phyloP scores from a whole-genome alignment of 306 rosid species.

The Bauhinia variegata region DNA sequence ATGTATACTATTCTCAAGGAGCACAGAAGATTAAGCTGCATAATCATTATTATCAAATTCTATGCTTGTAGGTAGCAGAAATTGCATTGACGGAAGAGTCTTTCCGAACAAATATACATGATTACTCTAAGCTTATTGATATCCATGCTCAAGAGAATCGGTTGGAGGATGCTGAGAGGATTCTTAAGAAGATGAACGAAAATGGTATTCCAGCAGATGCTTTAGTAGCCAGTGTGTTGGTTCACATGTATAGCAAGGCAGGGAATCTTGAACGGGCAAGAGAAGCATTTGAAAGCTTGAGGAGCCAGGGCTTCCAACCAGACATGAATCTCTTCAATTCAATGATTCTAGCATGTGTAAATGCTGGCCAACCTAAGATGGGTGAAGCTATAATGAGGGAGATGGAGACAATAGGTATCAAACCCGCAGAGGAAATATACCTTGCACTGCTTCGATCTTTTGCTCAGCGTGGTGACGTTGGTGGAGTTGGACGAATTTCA shows the following conservation, averaged over 20 bases:
- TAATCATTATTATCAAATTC: conserved; percentile 31
- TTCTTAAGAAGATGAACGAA: conserved; percentile 72
- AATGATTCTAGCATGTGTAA: conserved; percentile 74
- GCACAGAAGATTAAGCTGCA: not conserved
- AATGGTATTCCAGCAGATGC: conserved; percentile 61
- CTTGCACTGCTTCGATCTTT: conserved; percentile 67
- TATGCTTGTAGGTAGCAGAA: conserved; percentile 77
- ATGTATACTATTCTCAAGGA: not conserved
- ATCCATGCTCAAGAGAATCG: conserved; percentile 65
- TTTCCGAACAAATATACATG: conserved; percentile 67
- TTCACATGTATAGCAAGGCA: conserved; percentile 81
- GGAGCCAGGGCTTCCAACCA: conserved; percentile 67
- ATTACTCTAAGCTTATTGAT: conserved; percentile 75
- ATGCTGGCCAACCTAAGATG: conserved; percentile 55
- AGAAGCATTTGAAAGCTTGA: conserved; percentile 67
- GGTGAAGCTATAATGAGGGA: conserved; percentile 62
- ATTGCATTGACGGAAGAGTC: conserved; percentile 69
- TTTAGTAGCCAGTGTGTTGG: conserved; percentile 52
- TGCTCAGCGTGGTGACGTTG: conserved; percentile 51
- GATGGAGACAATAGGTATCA: conserved; percentile 65
- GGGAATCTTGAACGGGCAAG: conserved; percentile 68
- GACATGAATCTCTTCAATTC: conserved; percentile 61
- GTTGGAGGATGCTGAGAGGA: conserved; percentile 74
- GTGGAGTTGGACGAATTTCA: conserved; percentile 54
- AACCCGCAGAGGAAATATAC: conserved; percentile 63